Evolutionary conservation across 140 eudicot genomes (phyloP).

Genomic region (Artemisia princeps): DNA sequence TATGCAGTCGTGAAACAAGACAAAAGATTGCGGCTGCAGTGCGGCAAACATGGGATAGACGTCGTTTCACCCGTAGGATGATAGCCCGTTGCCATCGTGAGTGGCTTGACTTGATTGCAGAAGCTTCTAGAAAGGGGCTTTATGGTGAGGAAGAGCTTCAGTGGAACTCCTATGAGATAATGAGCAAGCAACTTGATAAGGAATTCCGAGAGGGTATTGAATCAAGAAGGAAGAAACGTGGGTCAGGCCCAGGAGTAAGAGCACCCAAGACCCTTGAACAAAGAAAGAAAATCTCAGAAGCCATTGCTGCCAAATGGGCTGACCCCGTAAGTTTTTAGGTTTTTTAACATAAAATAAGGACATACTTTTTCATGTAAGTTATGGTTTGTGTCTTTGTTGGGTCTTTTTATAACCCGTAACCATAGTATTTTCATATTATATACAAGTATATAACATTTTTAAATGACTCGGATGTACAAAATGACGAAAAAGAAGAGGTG

Average conservation of each 20-base stretch:
- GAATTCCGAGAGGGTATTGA: slow-evolving; percentile 60
- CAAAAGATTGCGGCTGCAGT: slow-evolving; percentile 61
- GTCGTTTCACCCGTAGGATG: slow-evolving; percentile 41
- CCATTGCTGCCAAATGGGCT: slow-evolving; percentile 96
- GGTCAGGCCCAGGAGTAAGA: slow-evolving; percentile 46
- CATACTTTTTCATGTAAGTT: too few species aligned
- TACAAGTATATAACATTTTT: too few species aligned
- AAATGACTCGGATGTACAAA: too few species aligned
- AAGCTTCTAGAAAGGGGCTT: slow-evolving; percentile 62
- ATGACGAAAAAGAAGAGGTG: too few species aligned
- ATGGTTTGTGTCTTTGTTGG: too few species aligned
- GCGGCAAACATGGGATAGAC: slow-evolving; percentile 60
- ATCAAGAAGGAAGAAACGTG: slow-evolving; percentile 39
- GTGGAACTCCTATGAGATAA: slow-evolving; percentile 70
- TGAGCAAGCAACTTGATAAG: slow-evolving; percentile 43
- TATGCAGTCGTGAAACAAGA: slow-evolving; percentile 61
- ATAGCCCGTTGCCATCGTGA: slow-evolving; percentile 56
- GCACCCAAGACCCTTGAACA: slow-evolving; percentile 86
- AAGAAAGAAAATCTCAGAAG: slow-evolving; percentile 73
- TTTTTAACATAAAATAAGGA: too few species aligned
- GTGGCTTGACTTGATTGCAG: slow-evolving; percentile 71
- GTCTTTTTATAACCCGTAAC: too few species aligned
- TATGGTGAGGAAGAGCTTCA: slow-evolving; percentile 68
- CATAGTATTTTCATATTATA: too few species aligned
- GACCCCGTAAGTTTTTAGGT: slow-evolving; percentile 72